phyloP scores from a whole-genome alignment of 169 alveolate species.

The Eimeria praecox region DNA sequence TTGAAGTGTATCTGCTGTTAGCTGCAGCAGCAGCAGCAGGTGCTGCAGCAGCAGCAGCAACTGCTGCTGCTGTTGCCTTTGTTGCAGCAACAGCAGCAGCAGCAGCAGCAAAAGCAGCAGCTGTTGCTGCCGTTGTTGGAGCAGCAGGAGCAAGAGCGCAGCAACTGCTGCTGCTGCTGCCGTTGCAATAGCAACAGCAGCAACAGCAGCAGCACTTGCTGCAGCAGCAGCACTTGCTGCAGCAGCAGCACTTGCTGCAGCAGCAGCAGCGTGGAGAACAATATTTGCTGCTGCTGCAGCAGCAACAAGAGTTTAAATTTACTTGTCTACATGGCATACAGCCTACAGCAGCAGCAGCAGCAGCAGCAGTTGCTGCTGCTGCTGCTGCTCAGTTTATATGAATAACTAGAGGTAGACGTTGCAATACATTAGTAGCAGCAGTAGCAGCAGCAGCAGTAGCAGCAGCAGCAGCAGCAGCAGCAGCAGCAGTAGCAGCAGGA shows the following conservation, averaged over 20 bases:
- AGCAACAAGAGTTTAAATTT: neutral
- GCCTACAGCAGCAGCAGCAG: neutral
- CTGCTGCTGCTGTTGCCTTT: neutral
- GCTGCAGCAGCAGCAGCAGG: slow-evolving; percentile 23
- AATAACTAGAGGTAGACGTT: neutral
- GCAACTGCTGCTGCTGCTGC: neutral
- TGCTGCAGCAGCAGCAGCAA: neutral
- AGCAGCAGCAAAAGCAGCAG: neutral
- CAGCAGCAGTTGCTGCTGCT: neutral
- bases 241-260: neutral
- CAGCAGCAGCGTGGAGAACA: too few relatives aligned
- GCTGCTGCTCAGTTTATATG: neutral
- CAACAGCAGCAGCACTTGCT: neutral
- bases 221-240: neutral
- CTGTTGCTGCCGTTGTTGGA: slow-evolving; percentile 5
- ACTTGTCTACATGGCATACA: neutral
- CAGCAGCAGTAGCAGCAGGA: neutral
- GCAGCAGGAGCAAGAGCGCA: neutral
- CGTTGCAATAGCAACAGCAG: neutral
- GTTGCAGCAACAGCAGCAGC: neutral
- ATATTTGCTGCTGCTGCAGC: too few relatives aligned
- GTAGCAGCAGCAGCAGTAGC: slow-evolving; percentile 13
- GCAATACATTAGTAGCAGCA: neutral
- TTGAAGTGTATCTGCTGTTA: neutral
- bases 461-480: slow-evolving; percentile 26